A percentile compares a stretch with the other conserved stretches of the same genome.
Evolutionary conservation across 2,329 filamentous ascomycete genomes (phyloP).

Genomic region (Coleophoma eucalyptorum): DNA sequence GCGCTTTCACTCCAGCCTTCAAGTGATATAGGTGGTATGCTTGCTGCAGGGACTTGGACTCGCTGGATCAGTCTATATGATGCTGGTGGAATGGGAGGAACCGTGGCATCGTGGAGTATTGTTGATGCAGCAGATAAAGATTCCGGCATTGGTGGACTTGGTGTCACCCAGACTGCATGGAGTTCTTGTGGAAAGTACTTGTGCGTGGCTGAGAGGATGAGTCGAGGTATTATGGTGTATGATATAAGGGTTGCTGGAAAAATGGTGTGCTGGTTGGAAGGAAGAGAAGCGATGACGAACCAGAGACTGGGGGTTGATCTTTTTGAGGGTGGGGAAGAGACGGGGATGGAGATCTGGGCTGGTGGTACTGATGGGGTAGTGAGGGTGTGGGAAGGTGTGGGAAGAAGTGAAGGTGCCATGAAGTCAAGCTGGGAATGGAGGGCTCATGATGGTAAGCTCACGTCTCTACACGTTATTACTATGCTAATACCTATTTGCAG

Average conservation of each 20-base stretch:
- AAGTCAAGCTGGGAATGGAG: slow-evolving; percentile 25
- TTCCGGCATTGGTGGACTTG: slow-evolving; percentile 52
- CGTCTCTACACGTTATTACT: neutral
- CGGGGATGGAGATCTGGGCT: slow-evolving; percentile 59
- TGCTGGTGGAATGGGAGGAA: slow-evolving; percentile 47
- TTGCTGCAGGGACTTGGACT: slow-evolving; percentile 62
- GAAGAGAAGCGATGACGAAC: slow-evolving; percentile 46
- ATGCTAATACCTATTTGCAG: slow-evolving; percentile 10
- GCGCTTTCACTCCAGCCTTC: slow-evolving; percentile 45
- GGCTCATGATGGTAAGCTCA: slow-evolving; percentile 25
- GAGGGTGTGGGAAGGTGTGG: slow-evolving; percentile 56
- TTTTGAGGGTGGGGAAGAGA: slow-evolving; percentile 36
- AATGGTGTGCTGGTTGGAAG: slow-evolving; percentile 50
- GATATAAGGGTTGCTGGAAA: slow-evolving; percentile 57
- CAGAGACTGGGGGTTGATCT: slow-evolving; percentile 54
- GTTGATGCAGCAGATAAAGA: slow-evolving; percentile 48
- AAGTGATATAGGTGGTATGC: slow-evolving; percentile 26
- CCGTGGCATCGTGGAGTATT: slow-evolving; percentile 57
- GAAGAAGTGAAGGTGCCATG: slow-evolving; percentile 37
- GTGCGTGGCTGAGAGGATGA: slow-evolving; percentile 56
- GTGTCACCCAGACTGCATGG: slow-evolving; percentile 58
- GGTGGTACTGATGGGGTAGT: slow-evolving; percentile 51
- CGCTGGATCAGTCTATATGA: slow-evolving; percentile 62
- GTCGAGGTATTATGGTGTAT: slow-evolving; percentile 54
- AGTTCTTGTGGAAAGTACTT: slow-evolving; percentile 61